Conservation (phyloP, 768 basidiomycete species). For the Podaxis pistillaris region DNA sequence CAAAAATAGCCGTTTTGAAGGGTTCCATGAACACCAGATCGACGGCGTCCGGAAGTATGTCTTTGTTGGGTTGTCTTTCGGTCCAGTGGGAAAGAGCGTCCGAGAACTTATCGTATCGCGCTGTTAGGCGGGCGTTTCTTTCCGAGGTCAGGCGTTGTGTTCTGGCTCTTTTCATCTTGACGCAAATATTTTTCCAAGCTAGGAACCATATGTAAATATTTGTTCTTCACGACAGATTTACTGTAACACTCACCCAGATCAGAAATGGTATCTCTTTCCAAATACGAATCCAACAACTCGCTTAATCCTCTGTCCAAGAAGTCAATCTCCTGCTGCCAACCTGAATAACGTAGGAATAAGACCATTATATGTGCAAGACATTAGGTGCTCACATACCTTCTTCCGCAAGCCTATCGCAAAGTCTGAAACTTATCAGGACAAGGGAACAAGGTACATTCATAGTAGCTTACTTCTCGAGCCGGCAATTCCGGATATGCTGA, state of each 20-base stretch:
- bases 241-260: neutral
- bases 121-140: neutral
- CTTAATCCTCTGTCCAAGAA: neutral
- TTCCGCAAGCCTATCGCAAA: neutral
- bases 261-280: neutral
- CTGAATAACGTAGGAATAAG: neutral
- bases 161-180: neutral
- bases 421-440: neutral
- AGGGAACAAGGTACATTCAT: neutral
- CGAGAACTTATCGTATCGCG: neutral
- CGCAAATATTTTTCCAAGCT: neutral
- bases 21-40: neutral
- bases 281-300: neutral
- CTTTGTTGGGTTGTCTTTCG: neutral
- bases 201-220: neutral
- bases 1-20: no score
- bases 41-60: neutral
- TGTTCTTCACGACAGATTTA: neutral
- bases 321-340: neutral
- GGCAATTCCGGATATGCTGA: neutral
- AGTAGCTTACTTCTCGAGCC: neutral
- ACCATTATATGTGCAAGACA: neutral
- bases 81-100: neutral
- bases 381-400: neutral
- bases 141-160: neutral